These are phyloP conservation scores for Aschersonia sp. DNA, from an alignment of 2,329 filamentous ascomycete species.

Conservation along the genomic window DNA sequence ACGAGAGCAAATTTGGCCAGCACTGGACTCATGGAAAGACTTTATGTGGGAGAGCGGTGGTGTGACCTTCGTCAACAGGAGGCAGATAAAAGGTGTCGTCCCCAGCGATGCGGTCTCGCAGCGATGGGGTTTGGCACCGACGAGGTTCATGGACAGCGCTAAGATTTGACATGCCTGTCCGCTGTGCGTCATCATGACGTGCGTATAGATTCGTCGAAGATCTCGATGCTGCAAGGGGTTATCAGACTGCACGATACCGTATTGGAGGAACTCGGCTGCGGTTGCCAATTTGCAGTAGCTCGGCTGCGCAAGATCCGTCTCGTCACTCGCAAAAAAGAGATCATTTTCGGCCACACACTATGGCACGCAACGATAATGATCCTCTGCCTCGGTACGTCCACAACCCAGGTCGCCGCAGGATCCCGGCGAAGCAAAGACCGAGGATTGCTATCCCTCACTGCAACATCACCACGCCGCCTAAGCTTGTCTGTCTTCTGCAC, in stretches of 20 bases:
- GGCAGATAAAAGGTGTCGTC: slow-evolving; percentile 13
- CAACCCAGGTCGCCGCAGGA: too few relatives aligned
- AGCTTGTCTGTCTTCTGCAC: too few relatives aligned
- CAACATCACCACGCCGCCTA: too few relatives aligned
- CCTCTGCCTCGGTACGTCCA: not conserved
- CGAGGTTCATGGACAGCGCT: slow-evolving; percentile 8
- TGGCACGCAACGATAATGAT: not conserved
- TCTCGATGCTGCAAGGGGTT: too few relatives aligned
- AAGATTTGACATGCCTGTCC: slow-evolving; percentile 11
- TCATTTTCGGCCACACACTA: not conserved
- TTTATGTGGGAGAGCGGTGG: slow-evolving; percentile 50
- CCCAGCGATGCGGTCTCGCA: slow-evolving; percentile 15
- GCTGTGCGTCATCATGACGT: not conserved
- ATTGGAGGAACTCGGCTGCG: too few relatives aligned
- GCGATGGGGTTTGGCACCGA: slow-evolving; percentile 13
- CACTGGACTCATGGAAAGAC: slow-evolving; percentile 47
- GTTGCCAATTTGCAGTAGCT: too few relatives aligned
- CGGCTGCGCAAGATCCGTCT: too few relatives aligned
- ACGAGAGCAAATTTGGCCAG: slow-evolving; percentile 32
- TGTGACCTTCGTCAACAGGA: slow-evolving; percentile 25
- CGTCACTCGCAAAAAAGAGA: too few relatives aligned
- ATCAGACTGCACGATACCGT: too few relatives aligned
- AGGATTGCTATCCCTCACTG: too few relatives aligned
- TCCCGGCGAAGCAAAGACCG: too few relatives aligned
- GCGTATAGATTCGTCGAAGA: too few relatives aligned